Evolutionary conservation across 495 filamentous ascomycete genomes (phyloP).

Genomic region (Mytilinidion resinicola): DNA sequence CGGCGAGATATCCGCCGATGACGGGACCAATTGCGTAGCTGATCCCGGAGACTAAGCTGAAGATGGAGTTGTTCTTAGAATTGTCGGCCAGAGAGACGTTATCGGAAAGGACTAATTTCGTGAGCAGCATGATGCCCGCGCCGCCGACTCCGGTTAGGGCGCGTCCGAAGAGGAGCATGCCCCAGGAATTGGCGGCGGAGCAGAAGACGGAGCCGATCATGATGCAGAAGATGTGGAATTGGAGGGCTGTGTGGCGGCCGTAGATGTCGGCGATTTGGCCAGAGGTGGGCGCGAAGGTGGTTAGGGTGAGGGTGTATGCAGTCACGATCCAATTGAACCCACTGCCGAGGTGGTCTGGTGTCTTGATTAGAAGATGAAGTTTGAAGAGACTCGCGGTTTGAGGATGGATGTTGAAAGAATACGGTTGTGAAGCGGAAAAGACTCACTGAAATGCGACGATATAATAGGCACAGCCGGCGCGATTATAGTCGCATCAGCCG

Average conservation of each 20-base stretch:
- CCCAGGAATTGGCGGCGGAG: slow-evolving; percentile 50
- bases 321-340: slow-evolving; percentile 61
- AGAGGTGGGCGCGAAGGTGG: slow-evolving; percentile 56
- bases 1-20: slow-evolving; percentile 43
- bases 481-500: slow-evolving; percentile 55
- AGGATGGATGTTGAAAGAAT: no score
- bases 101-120: slow-evolving; percentile 52
- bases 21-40: slow-evolving; percentile 51
- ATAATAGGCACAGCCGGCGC: slow-evolving; percentile 55
- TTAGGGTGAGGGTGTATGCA: slow-evolving; percentile 54
- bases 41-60: slow-evolving; percentile 46
- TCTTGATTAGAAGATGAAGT: no score
- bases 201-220: slow-evolving; percentile 47
- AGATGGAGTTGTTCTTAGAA: slow-evolving; percentile 51
- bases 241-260: slow-evolving; percentile 46
- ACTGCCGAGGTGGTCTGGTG: slow-evolving; percentile 42
- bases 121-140: slow-evolving; percentile 49
- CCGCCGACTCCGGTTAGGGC: slow-evolving; percentile 52
- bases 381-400: no score
- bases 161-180: slow-evolving; percentile 51
- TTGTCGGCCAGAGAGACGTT: slow-evolving; percentile 51
- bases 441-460: slow-evolving; percentile 51
- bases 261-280: slow-evolving; percentile 56
- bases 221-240: slow-evolving; percentile 44
- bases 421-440: no score